Base-by-base conservation (phyloP, 2,329 filamentous ascomycete genomes). In the Neofusicoccum kwambonambiense region DNA sequence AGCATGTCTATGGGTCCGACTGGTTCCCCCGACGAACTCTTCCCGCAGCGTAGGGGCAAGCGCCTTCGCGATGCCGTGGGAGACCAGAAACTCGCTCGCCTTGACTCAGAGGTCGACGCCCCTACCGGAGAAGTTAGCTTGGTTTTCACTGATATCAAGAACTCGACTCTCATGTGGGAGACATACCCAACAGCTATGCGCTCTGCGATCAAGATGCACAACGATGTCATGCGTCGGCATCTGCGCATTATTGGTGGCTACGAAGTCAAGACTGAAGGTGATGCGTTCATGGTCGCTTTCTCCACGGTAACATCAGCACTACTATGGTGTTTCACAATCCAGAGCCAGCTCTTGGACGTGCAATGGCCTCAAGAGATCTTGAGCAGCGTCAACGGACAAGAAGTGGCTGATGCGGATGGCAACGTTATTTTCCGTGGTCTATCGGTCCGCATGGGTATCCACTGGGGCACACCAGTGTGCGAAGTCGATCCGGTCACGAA, bases 201-300 rank as follows among this genome's bases (percentile, higher is more conserved):
- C 71, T 94, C 93, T 13, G 93, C 93, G 17, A 99, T 99, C 79
- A 96, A 94, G 78, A 89, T 97, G 70, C 95, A 99, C 83, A 99
- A 99, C 77, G 93, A 97, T 72, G 87, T 97, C 51, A 96, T 99
- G 90, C 90, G 95, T 69, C 87, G 95, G 64, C 94, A 98, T 75
- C 82, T 99, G 70, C 89, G 95, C 58, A 90, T 93, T 68, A 96
- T 97, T 71, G 95, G 95, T 73, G 95, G 95, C 1, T 99, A 97
- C 74, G 95, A 99, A 79, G 95, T 99, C 77, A 99, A 99, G 84
- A 99, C 95, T 17, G 95, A 99, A 91, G 95, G 95, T 70, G 95
- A 99, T 79, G 95, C 95, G 8, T 99, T 99, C 74, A 98, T 99
- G 93, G 95, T 99, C 37, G 96, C 94, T 9, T 99, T 99, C 78